Base-by-base conservation (phyloP, 2,329 filamentous ascomycete species). In the Stachybotrys chartarum region DNA sequence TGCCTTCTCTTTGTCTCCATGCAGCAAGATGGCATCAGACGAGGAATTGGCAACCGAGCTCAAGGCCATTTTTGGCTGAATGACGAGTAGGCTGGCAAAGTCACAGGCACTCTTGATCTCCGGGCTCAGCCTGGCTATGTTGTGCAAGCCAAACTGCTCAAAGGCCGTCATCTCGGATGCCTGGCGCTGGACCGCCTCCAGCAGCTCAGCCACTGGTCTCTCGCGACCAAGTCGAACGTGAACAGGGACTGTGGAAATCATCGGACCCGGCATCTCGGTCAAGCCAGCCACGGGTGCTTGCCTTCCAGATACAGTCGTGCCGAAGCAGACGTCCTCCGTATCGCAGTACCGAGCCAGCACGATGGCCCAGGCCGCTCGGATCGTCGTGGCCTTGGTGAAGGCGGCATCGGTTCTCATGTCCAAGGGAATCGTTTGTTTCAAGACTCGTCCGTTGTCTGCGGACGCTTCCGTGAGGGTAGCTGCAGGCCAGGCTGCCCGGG, bases 181-280 rank as follows among this genome's bases (percentile, higher is more conserved):
- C 32, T 52, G 50, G 14, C 7, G 8, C 32, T 52, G 50, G 16
- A 52, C 50, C 10, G 31, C 31, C 7, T 42, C 35, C 18, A 52
- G 50, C 7, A 52, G 17, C 6, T 52, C 32, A 11, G 16, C 14
- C 10, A 52, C 35, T 16, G 50, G 18, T 11, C 11, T 17, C 5
- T 42, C 16, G 12, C 12, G 32, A 10, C 18, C 24, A 10, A 52
- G 14, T 17, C 17, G 31, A 17, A 42, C n/a, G 14, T 32, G 31
- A 1, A 68, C 47, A 3, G 68, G 69, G 0, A 71, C 58, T 3
- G 67, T 68, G 14, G 65, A 61, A 30, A 72, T 66, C 0, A 64
- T 65, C 3, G 69, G 67, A 1, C 66, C 70, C 2, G 61, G 53
- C 5, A 70, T 63, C 1, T 59, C 55, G 5, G 62, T 61, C 1